Conservation (phyloP, 2,329 filamentous ascomycete genomes). For the Ploettnerulaceae sp. region DNA sequence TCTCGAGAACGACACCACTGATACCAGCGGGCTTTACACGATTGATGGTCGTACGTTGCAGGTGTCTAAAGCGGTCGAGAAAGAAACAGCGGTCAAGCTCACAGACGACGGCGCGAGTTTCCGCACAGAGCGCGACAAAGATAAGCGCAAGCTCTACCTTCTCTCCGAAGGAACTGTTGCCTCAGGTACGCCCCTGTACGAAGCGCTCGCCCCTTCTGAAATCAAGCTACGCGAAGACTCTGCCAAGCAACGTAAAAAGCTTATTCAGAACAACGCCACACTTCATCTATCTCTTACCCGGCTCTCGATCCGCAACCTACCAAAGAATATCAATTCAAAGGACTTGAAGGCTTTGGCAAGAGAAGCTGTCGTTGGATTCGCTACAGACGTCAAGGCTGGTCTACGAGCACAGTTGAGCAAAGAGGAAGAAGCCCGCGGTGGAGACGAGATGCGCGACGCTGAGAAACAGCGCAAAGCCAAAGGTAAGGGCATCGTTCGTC, state of each 20-base stretch:
- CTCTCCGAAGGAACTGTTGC: conserved; percentile 81
- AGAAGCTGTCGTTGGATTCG: conserved; percentile 90
- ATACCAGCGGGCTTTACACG: conserved; percentile 81
- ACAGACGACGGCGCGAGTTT: conserved; percentile 61
- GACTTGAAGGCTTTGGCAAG: conserved; percentile 87
- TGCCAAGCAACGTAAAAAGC: conserved; percentile 77
- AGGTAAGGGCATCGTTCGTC: conserved; percentile 81
- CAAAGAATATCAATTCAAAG: conserved; percentile 76
- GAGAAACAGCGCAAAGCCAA: conserved; percentile 76
- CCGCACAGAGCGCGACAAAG: conserved; percentile 67
- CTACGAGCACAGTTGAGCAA: conserved; percentile 75
- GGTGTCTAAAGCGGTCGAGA: conserved; percentile 78
- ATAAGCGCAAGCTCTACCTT: conserved; percentile 86
- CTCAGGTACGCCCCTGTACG: conserved; percentile 70
- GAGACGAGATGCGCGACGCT: conserved; percentile 72
- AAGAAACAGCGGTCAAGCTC: conserved; percentile 71
- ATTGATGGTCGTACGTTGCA: conserved; percentile 84
- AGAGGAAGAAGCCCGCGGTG: conserved; percentile 78
- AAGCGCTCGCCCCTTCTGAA: conserved; percentile 71
- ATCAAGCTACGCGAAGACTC: conserved; percentile 85
- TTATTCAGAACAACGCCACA: conserved; percentile 86
- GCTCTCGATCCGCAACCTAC: conserved; percentile 86
- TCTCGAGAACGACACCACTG: conserved; percentile 78
- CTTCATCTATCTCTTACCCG: conserved; percentile 86
- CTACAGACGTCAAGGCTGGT: conserved; percentile 78